Evolutionary conservation across 192 early-diverging fungal species (phyloP).

Genomic region (Spinellus fusiger): DNA sequence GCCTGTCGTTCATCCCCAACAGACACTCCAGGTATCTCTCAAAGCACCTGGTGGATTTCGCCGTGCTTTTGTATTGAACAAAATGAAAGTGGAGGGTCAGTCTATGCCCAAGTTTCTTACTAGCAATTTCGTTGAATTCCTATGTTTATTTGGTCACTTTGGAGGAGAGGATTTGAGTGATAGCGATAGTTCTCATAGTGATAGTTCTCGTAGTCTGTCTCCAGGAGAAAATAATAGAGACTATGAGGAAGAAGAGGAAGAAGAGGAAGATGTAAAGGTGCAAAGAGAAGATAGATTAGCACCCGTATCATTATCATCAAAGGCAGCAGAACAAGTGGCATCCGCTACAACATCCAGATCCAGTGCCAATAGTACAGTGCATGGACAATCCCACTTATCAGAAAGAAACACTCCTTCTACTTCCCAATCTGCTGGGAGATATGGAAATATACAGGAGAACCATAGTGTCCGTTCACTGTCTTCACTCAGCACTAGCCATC

Average conservation of each 20-base stretch:
- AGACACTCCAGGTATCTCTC: no score
- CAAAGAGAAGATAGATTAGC: neutral
- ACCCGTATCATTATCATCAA: neutral
- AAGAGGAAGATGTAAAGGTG: slow-evolving; percentile 1
- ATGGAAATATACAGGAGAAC: no score
- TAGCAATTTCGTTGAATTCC: slow-evolving; percentile 88
- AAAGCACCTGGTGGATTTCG: slow-evolving; percentile 85
- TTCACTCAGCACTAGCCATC: neutral
- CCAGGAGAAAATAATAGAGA: no score
- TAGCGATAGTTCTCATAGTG: neutral
- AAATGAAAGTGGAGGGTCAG: slow-evolving; percentile 65
- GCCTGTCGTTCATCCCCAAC: neutral
- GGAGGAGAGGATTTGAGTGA: slow-evolving; percentile 85
- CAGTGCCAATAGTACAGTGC: no score
- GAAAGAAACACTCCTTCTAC: no score
- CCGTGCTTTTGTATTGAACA: slow-evolving; percentile 73
- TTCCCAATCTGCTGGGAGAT: no score
- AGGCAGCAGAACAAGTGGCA: no score
- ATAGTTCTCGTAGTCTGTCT: neutral
- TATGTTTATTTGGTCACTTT: slow-evolving; percentile 89
- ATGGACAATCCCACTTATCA: no score
- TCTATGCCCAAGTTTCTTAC: slow-evolving; percentile 71
- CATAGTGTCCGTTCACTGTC: neutral
- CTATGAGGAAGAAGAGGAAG: slow-evolving; percentile 6
- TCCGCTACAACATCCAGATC: no score